phyloP scores from a whole-genome alignment of 1,139 yeast species.

The Candida smagusa region DNA sequence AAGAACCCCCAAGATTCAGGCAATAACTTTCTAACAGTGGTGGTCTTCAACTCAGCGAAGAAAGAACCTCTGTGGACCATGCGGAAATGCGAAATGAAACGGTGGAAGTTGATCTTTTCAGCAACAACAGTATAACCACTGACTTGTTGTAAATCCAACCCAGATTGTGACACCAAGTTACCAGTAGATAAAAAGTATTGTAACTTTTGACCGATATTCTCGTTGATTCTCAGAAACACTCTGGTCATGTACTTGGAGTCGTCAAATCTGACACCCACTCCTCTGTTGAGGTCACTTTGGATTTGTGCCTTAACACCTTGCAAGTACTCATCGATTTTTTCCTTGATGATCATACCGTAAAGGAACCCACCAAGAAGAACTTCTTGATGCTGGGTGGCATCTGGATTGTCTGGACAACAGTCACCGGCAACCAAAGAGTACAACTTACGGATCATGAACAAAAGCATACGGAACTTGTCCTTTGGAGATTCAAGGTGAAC shows the following conservation, averaged over 20 bases:
- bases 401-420: slow-evolving; percentile 97
- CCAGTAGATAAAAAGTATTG: slow-evolving; percentile 96
- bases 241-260: slow-evolving; percentile 81
- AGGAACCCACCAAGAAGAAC: slow-evolving; percentile 92
- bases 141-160: slow-evolving; percentile 96
- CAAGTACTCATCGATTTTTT: slow-evolving; percentile 90
- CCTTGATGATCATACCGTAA: slow-evolving; percentile 95
- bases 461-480: slow-evolving; percentile 81
- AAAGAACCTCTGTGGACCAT: slow-evolving; percentile 99
- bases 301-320: slow-evolving; percentile 71
- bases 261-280: slow-evolving; percentile 76
- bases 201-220: slow-evolving; percentile 90
- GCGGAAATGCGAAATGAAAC: slow-evolving; percentile 95
- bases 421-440: slow-evolving; percentile 96
- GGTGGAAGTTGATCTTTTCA: slow-evolving; percentile 93
- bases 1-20: slow-evolving; percentile 99
- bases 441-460: slow-evolving; percentile 93
- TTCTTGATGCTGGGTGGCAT: slow-evolving; percentile 99
- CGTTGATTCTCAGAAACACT: slow-evolving; percentile 78
- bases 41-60: slow-evolving; percentile 96
- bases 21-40: slow-evolving; percentile 90
- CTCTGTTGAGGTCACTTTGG: slow-evolving; percentile 77
- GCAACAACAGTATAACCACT: slow-evolving; percentile 99
- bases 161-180: slow-evolving; percentile 93
- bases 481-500: slow-evolving; percentile 73